These are phyloP conservation scores for Trametes villosa DNA, from an alignment of 768 basidiomycete genomes.

Conservation along the genomic window DNA sequence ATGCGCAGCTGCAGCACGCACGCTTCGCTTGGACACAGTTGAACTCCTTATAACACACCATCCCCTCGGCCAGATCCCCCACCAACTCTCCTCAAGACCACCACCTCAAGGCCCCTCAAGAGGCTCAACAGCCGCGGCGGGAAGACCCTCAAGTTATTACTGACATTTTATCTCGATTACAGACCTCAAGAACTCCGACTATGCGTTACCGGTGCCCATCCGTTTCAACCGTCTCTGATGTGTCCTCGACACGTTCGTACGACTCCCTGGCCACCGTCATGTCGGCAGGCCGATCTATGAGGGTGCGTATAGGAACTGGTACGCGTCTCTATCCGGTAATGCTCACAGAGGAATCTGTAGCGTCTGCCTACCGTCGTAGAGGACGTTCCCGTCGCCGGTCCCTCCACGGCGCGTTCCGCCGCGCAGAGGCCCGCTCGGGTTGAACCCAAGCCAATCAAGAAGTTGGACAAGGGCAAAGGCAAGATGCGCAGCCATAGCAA, in stretches of 20 bases:
- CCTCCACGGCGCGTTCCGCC: background rate
- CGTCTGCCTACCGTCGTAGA: background rate
- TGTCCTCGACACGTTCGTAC: constrained; percentile 1
- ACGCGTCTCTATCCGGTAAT: background rate
- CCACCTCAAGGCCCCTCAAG: constrained; percentile 5
- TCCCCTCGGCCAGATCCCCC: background rate
- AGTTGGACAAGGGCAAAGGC: constrained; percentile 21
- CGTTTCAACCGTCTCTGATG: background rate
- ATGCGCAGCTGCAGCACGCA: constrained; percentile 10
- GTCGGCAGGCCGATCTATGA: background rate
- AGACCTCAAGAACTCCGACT: background rate
- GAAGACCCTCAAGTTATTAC: background rate
- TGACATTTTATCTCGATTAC: background rate
- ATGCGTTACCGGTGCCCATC: constrained; percentile 24
- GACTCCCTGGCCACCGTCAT: background rate
- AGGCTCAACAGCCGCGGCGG: constrained; percentile 15
- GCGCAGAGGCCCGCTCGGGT: background rate
- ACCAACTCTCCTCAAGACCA: constrained; percentile 6
- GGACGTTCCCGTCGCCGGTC: background rate
- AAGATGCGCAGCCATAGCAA: background rate
- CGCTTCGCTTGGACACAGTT: constrained; percentile 1
- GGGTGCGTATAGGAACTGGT: background rate
- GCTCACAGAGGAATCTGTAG: background rate
- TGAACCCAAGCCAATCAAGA: background rate
- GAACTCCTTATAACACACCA: constrained; percentile 3